Evolutionary conservation across 208 protist species (phyloP), one percentile per base, ranked within the genome.

Genomic region (Porcisia deanei): DNA sequence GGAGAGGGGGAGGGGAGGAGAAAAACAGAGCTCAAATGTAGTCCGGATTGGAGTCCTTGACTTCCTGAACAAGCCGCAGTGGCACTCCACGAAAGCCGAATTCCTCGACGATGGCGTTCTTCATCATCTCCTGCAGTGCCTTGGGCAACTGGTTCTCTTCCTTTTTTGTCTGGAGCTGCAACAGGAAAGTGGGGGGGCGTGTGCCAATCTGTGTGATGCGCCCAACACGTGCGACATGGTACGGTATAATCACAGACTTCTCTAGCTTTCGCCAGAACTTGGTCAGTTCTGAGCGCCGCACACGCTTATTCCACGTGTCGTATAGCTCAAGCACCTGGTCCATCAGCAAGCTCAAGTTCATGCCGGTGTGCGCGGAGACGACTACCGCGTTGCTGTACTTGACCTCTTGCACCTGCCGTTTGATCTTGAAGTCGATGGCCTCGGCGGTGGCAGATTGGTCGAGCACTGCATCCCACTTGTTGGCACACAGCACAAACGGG

Each of bases 391-490:
- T 97, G 76, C 85, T 91, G 77, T 97, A 97, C 85, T 96, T 96
- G 39, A 96, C 86, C 83, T 98, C 94, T 43, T 86, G 88, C 22
- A 98, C 88, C 59, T 98, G 94, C 6, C 91, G 86, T 79, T 97
- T 96, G 58, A 98, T 96, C 76, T 97, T 97, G 71, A 96, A 96
- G 83, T 98, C 96, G 79, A 97, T 97, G 5, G 92, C 91, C 80
- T 97, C 90, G 18, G 95, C 95, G 14, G 93, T 96, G 16, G 92
- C 92, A 61, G 84, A 91, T 64, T 93, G 91, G 75, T 98, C 91
- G 54, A 95, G 81, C 41, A 98, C 94, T 0, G 91, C 86, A 80
- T 98, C 96, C 94, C 96, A 98, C 78, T 98, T 98, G 75, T 98
- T 98, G 2, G 91, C 94, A 72, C 90, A 96, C 14, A 98, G 83